phyloP scores from a whole-genome alignment of 257 asterid genomes.

The Craterostigma plantagineum region DNA sequence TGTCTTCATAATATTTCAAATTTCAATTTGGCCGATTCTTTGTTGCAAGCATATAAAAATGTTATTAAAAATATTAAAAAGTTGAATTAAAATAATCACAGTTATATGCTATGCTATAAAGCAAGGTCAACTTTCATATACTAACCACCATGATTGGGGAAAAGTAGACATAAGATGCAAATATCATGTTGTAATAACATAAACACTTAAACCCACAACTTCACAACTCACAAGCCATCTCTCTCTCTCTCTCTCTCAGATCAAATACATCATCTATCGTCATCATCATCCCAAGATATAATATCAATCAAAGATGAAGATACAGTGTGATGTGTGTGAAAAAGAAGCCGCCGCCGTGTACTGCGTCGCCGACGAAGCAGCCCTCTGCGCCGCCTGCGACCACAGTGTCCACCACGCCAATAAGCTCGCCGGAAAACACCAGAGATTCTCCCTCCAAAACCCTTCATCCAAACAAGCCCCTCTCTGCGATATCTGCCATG shows the following conservation, averaged over 20 bases:
- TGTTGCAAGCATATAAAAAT: too few species aligned
- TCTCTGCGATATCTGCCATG: slow-evolving; percentile 84
- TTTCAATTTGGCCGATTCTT: too few species aligned
- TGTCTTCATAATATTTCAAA: too few species aligned
- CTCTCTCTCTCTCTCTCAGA: too few species aligned
- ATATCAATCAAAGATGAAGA: slow-evolving; percentile 51
- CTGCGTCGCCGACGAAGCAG: slow-evolving; percentile 85
- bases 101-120: background rate
- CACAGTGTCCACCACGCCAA: slow-evolving; percentile 93
- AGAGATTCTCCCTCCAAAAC: slow-evolving; percentile 47
- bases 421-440: slow-evolving; percentile 82
- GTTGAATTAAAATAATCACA: too few species aligned
- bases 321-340: slow-evolving; percentile 78
- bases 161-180: background rate
- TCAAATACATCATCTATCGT: too few species aligned
- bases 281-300: too few species aligned
- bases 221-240: too few species aligned
- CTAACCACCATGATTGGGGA: background rate
- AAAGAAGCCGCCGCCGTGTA: slow-evolving; percentile 44
- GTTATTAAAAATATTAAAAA: too few species aligned
- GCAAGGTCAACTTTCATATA: too few species aligned
- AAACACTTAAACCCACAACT: too few species aligned
- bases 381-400: slow-evolving; percentile 81
- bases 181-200: background rate
- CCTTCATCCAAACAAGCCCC: slow-evolving; percentile 50